Base-by-base conservation (phyloP, 495 filamentous ascomycete species). In the Xanthoparmelia taractica region DNA sequence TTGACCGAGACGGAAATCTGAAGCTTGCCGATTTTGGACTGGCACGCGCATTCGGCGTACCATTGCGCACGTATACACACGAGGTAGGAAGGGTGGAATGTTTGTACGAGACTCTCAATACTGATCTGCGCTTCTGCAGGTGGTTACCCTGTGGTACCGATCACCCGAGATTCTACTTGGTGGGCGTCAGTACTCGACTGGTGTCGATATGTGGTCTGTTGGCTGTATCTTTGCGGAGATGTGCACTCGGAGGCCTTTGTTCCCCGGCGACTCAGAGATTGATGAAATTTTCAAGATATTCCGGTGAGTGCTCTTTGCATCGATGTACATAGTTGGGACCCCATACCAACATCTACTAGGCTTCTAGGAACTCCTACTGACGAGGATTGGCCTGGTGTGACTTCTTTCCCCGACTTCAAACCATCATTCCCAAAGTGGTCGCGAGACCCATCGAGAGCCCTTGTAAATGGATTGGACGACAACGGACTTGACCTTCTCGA, bases 251-350 rank as follows among this genome's bases (percentile, higher is more conserved):
- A 97, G 97, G 76, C 92, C 94, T 8, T 78, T 97, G 17, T 97
- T 99, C 81, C 94, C 94, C 33, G 94, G 94, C 43, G 95, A 99
- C 73, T 96, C 92, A 3, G 94, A 99, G 73, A 97, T 99, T 75
- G 94, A 99, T 69, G 95, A 99, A 78, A 97, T 99, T 69, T 97
- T 97, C 81, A 97, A 96, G 77, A 99, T 97, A 68, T 99, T 99
- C 85, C 83, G 87, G 91, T 94, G 77, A 68, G 84, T 63, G 31
- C 31, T 40, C 27, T 25, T n/a, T 45, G 27, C 37, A 15, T 18
- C 6, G 48, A 33, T 23, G 4, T 29, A 36, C 17, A 54, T 8
- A 6, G 15, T 59, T 8, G 18, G 47, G 20, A 59, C n/a, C 37
- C 23, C 54, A 36, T 57, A 36, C 61, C 58, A 27, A 63, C 45